Percentiles rank a stretch among this genome's conserved stretches.
Conservation (phyloP, 805 yeast species). For the Pichia phayaonensis region DNA sequence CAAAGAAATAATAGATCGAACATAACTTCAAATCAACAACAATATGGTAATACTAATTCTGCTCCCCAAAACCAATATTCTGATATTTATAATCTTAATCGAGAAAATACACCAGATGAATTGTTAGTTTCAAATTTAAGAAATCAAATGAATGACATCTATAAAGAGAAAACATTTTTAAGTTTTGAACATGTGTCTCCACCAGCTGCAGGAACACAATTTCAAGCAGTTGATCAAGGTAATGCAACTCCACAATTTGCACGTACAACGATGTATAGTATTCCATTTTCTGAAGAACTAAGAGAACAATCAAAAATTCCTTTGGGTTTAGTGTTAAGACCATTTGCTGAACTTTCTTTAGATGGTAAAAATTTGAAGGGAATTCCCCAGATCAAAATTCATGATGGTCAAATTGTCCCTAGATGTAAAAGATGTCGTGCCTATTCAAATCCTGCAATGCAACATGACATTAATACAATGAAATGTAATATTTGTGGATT, state of each 20-base stretch:
- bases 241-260: slow-evolving; percentile 74
- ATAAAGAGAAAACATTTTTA: slow-evolving; percentile 41
- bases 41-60: not conserved
- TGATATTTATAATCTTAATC: slow-evolving; percentile 5
- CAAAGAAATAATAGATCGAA: not conserved
- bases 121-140: slow-evolving; percentile 34
- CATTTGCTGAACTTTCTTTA: slow-evolving; percentile 59
- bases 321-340: slow-evolving; percentile 70
- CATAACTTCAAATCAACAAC: not conserved
- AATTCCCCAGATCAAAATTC: slow-evolving; percentile 64
- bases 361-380: slow-evolving; percentile 36
- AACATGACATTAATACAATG: slow-evolving; percentile 54
- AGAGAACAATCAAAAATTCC: slow-evolving; percentile 70
- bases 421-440: slow-evolving; percentile 91
- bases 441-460: slow-evolving; percentile 80
- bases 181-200: slow-evolving; percentile 77
- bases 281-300: slow-evolving; percentile 68
- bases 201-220: slow-evolving; percentile 73
- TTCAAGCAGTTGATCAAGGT: slow-evolving; percentile 71
- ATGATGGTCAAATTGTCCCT: slow-evolving; percentile 56
- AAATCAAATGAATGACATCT: slow-evolving; percentile 27
- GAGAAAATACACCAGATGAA: slow-evolving; percentile 12
- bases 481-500: slow-evolving; percentile 84
- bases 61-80: not conserved
- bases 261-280: slow-evolving; percentile 71